Conservation (phyloP, 495 filamentous ascomycete genomes). For the Neurospora sp. region DNA sequence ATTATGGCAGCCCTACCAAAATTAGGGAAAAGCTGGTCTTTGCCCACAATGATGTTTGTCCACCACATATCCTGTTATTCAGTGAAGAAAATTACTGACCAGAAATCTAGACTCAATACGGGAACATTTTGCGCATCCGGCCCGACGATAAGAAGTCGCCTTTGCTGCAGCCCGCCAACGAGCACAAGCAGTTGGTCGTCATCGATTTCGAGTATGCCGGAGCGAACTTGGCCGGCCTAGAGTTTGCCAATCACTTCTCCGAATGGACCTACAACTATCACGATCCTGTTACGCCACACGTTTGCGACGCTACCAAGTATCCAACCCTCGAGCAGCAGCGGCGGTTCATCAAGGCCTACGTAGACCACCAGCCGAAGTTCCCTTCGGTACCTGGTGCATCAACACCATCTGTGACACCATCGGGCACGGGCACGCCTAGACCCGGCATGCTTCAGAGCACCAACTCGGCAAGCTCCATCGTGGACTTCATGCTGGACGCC, state of each 20-base stretch:
- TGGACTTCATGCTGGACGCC: slow-evolving; percentile 61
- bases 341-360: slow-evolving; percentile 77
- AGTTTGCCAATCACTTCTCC: slow-evolving; percentile 97
- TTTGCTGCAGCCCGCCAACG: slow-evolving; percentile 74
- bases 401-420: slow-evolving; percentile 43
- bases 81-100: slow-evolving; percentile 3
- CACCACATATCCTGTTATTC: neutral
- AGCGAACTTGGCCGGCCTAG: slow-evolving; percentile 75
- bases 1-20: slow-evolving; percentile 54
- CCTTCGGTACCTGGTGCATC: slow-evolving; percentile 30
- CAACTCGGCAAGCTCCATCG: slow-evolving; percentile 35
- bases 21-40: slow-evolving; percentile 76
- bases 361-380: slow-evolving; percentile 62
- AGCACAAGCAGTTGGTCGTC: slow-evolving; percentile 90
- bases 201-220: slow-evolving; percentile 99
- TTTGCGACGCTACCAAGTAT: slow-evolving; percentile 57
- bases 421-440: slow-evolving; percentile 15
- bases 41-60: slow-evolving; percentile 89
- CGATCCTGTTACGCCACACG: slow-evolving; percentile 50
- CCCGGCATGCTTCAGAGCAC: slow-evolving; percentile 16
- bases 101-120: slow-evolving; percentile 75
- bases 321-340: slow-evolving; percentile 73
- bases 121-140: slow-evolving; percentile 87
- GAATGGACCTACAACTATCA: slow-evolving; percentile 99
- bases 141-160: slow-evolving; percentile 75